Conservation (phyloP, 768 basidiomycete species). For the Pluteus cervinus region DNA sequence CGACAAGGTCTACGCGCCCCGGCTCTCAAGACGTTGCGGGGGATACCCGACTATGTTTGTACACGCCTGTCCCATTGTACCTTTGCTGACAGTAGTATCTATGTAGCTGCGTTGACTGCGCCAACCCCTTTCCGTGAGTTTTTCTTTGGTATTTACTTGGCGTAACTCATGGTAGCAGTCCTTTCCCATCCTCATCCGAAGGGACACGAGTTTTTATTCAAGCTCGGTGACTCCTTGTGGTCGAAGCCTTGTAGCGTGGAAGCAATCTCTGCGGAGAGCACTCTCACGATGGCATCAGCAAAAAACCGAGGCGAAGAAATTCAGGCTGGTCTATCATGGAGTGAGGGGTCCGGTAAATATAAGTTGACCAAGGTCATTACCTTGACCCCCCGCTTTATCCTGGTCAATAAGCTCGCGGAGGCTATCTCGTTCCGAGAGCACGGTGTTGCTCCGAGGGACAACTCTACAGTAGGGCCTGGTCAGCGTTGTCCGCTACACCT, state of each 20-base stretch:
- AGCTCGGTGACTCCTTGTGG: slow-evolving; percentile 79
- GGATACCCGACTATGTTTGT: slow-evolving; percentile 56
- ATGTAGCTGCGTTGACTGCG: slow-evolving; percentile 39
- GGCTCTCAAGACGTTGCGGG: slow-evolving; percentile 82
- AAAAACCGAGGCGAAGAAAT: slow-evolving; percentile 59
- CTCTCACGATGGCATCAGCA: slow-evolving; percentile 63
- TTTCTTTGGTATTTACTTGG: slow-evolving; percentile 1
- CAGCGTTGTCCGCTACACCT: slow-evolving; percentile 64
- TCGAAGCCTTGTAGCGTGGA: slow-evolving; percentile 86
- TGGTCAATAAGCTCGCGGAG: slow-evolving; percentile 73
- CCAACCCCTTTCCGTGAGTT: slow-evolving; percentile 78
- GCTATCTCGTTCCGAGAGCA: slow-evolving; percentile 82
- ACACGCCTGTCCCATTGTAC: not conserved
- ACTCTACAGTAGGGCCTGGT: slow-evolving; percentile 56
- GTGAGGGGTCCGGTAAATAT: slow-evolving; percentile 94
- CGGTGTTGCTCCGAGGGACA: slow-evolving; percentile 60
- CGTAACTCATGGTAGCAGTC: slow-evolving; percentile 43
- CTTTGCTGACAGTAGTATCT: too few relatives aligned
- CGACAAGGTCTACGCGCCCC: slow-evolving; percentile 53
- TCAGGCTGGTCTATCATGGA: slow-evolving; percentile 86
- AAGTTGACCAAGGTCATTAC: slow-evolving; percentile 94
- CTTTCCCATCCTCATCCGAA: slow-evolving; percentile 78
- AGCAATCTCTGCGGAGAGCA: slow-evolving; percentile 86
- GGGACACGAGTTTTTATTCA: slow-evolving; percentile 80
- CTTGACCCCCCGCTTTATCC: slow-evolving; percentile 81